Evolutionary conservation across 352 stramenopile species (phyloP).

Genomic region (Thraustochytrium striatum): DNA sequence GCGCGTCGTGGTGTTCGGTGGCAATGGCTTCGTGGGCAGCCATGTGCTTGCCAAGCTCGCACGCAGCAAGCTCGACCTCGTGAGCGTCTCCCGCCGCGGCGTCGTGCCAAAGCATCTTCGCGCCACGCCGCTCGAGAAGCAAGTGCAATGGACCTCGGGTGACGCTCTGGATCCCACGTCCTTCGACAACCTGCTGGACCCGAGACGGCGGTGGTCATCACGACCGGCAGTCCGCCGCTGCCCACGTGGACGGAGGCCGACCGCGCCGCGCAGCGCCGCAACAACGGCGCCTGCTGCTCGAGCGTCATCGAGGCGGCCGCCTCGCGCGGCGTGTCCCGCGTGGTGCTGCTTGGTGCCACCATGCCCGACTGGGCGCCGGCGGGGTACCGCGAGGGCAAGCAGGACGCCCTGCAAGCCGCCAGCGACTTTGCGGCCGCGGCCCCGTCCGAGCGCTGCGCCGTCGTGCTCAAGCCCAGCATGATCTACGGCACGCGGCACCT

Average conservation of each 20-base stretch:
- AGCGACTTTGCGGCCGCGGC: background rate
- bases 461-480: conserved; percentile 30
- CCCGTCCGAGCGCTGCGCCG: background rate
- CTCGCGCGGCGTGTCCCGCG: background rate
- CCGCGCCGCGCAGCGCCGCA: background rate
- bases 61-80: background rate
- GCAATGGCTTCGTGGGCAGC: conserved; percentile 41
- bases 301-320: conserved; percentile 29
- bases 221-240: conserved; percentile 27
- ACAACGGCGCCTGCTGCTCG: conserved; percentile 14
- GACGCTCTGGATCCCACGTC: conserved; percentile 16
- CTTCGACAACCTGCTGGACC: background rate
- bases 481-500: conserved; percentile 48
- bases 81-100: conserved; percentile 11
- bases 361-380: conserved; percentile 37
- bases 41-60: background rate
- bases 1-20: conserved; percentile 47
- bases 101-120: background rate
- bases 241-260: background rate
- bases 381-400: conserved; percentile 44
- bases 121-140: background rate
- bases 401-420: background rate
- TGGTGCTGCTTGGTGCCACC: conserved; percentile 36
- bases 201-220: conserved; percentile 6
- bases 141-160: background rate